phyloP scores from a whole-genome alignment of 73 alveolate species.

The Tetrahymena elliotti region DNA sequence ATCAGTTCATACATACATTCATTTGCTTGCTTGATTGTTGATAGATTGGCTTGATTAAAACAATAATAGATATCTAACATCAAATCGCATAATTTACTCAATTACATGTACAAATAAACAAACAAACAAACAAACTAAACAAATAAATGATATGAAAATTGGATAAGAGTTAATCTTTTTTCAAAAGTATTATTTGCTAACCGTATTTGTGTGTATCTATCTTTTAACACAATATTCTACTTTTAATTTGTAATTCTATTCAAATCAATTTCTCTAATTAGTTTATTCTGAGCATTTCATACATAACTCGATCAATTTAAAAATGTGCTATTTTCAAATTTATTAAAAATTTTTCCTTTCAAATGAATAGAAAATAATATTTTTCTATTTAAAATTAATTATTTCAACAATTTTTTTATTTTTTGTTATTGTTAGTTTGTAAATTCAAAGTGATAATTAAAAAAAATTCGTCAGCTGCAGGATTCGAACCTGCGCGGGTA shows the following conservation, averaged over 20 bases:
- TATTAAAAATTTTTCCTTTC: no score
- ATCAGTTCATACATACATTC: neutral
- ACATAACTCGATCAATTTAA: no score
- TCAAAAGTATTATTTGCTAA: neutral
- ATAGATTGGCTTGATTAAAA: neutral
- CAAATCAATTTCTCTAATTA: neutral
- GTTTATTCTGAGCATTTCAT: no score
- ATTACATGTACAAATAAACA: no score
- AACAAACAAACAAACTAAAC: no score
- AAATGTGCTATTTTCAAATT: no score
- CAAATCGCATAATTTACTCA: no score
- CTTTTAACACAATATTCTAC: neutral
- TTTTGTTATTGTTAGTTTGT: no score
- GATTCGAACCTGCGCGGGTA: slow-evolving; percentile 63
- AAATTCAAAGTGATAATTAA: neutral
- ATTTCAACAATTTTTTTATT: no score
- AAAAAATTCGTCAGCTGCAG: slow-evolving; percentile 46
- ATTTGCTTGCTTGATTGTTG: neutral
- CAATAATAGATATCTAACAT: neutral
- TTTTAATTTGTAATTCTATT: neutral
- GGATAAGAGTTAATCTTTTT: neutral
- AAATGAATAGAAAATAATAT: no score
- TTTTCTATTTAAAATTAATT: no score
- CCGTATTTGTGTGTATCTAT: neutral
- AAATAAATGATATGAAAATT: neutral